Conservation (phyloP, 2,329 filamentous ascomycete species). For the Penicillium vulpinum region DNA sequence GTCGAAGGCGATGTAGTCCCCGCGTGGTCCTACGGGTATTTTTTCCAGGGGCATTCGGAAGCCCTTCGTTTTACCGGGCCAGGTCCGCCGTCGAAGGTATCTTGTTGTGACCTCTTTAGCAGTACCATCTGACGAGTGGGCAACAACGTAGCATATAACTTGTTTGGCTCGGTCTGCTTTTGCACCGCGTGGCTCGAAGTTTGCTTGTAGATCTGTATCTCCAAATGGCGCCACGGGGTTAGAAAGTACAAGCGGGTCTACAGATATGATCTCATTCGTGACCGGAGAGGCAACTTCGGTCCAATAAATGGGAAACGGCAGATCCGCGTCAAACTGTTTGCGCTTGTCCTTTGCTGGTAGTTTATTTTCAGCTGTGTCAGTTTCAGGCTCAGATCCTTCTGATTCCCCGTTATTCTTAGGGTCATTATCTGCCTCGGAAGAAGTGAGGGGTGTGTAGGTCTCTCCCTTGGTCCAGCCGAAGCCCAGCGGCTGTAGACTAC, state of each 20-base stretch:
- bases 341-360: constrained; percentile 41
- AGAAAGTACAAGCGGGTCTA: constrained; percentile 71
- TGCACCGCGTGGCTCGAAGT: constrained; percentile 77
- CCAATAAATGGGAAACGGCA: constrained; percentile 90
- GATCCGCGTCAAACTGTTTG: constrained; percentile 68
- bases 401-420: constrained; percentile 7
- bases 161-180: constrained; percentile 86
- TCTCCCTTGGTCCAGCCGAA: constrained; percentile 90
- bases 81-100: constrained; percentile 77
- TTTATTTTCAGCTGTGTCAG: constrained; percentile 22
- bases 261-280: constrained; percentile 73
- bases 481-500: constrained; percentile 79
- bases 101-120: constrained; percentile 93
- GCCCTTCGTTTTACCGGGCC: constrained; percentile 89
- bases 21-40: constrained; percentile 72
- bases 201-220: constrained; percentile 69
- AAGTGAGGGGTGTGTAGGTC: constrained; percentile 61
- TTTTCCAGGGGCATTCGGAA: constrained; percentile 76
- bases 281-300: constrained; percentile 82
- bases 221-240: constrained; percentile 61
- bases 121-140: constrained; percentile 77
- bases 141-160: constrained; percentile 85
- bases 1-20: constrained; percentile 77
- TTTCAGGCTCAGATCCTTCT: constrained; percentile 22
- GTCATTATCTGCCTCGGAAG: constrained; percentile 27